phyloP scores from a whole-genome alignment of 805 yeast genomes.

The Lipomyces chichibuensis region DNA sequence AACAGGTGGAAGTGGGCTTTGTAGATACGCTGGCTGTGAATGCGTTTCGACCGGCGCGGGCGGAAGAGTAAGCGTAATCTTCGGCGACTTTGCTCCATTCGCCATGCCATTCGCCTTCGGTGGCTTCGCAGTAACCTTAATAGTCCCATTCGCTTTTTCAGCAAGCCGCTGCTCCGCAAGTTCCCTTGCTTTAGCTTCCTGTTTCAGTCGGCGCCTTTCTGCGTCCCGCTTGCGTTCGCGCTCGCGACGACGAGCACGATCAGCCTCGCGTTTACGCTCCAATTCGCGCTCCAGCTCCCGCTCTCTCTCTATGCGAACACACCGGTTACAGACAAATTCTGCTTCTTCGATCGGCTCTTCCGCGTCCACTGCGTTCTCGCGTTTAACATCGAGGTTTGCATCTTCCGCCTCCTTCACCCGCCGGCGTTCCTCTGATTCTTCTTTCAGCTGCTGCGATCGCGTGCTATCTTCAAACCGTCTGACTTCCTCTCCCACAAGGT shows the following conservation, averaged over 20 bases:
- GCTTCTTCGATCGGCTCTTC: conserved; percentile 20
- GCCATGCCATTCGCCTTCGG: background rate
- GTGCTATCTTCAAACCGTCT: conserved; percentile 23
- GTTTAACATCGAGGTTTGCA: conserved; percentile 2
- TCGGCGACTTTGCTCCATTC: background rate
- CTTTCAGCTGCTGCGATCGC: conserved; percentile 19
- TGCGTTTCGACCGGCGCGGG: background rate
- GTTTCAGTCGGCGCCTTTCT: conserved; percentile 15
- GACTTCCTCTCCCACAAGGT: conserved; percentile 40
- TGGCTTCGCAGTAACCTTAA: background rate
- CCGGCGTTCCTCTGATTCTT: conserved; percentile 14
- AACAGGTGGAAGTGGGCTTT: background rate
- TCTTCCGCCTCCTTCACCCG: conserved; percentile 6
- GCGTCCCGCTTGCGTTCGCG: conserved; percentile 31
- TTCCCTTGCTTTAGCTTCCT: conserved; percentile 14
- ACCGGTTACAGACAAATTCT: conserved; percentile 30
- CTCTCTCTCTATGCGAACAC: conserved; percentile 28
- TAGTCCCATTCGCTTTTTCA: background rate
- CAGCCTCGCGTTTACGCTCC: conserved; percentile 28
- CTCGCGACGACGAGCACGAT: conserved; percentile 29
- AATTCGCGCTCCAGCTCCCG: conserved; percentile 15
- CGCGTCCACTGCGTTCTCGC: conserved; percentile 9
- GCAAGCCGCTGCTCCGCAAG: background rate
- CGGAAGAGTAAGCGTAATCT: background rate
- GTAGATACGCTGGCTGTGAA: background rate